Evolutionary conservation across 2,329 filamentous ascomycete genomes (phyloP), one percentile per base, ranked within the genome.

Genomic region (Pseudomassariella vexata): DNA sequence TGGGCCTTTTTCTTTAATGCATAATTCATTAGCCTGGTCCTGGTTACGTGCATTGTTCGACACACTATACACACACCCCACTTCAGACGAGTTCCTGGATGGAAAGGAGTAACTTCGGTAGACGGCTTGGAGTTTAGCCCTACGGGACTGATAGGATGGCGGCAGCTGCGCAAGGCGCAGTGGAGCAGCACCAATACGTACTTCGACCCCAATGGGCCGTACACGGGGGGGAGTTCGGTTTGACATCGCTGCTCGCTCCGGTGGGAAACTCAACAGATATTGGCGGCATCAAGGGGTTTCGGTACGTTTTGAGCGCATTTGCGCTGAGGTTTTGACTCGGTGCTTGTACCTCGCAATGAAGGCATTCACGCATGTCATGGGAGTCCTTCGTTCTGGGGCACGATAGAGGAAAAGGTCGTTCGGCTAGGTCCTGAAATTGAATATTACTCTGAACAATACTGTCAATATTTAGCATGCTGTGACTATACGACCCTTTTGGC

Each of bases 1-100:
- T 18, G 19, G 19, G 32, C 21, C 19, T 19, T 9, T 12, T 28
- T 20, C 19, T 34, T 17, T 34, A 34, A 34, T 34, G 32, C 32
- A 34, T 34, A 34, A 34, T 34, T n/a, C n/a, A n/a, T n/a, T n/a
- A n/a, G n/a, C n/a, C n/a, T n/a, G n/a, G n/a, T n/a, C n/a, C n/a
- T n/a, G n/a, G n/a, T 34, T 29, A 15, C 19, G n/a, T 19, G 29
- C 9, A 32, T 18, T 19, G 18, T 20, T 30, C 11, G 26, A n/a
- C 10, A 14, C n/a, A n/a, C n/a, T n/a, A n/a, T n/a, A n/a, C n/a
- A 19, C 11, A 26, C 30, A 26, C 22, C 25, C 30, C 10, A 5
- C 14, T 25, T 32, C 19, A 5, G 18, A n/a, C n/a, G n/a, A n/a
- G n/a, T n/a, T n/a, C 28, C 11, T 14, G 28, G 12, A 23, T 9